Evolutionary conservation across 805 yeast species (phyloP).

Genomic region (Kodamaea kakaduensis): DNA sequence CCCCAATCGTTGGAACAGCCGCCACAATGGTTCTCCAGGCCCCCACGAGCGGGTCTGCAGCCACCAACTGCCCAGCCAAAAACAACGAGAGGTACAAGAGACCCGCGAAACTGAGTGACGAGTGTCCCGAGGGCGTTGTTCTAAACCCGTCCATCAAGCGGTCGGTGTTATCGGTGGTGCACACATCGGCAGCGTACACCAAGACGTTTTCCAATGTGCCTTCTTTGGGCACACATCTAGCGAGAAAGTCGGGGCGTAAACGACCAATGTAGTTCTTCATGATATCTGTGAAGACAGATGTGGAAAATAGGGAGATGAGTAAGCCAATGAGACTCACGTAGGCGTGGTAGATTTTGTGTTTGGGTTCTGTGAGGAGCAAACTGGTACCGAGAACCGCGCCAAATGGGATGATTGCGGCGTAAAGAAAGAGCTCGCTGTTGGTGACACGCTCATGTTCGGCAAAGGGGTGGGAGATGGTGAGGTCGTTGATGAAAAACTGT

Average conservation of each 20-base stretch:
- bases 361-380: constrained; percentile 44
- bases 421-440: constrained; percentile 48
- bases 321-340: constrained; percentile 68
- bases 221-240: constrained; percentile 69
- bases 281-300: constrained; percentile 64
- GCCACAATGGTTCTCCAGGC: constrained; percentile 60
- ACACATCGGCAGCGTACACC: constrained; percentile 61
- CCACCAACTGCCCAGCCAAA: constrained; percentile 61
- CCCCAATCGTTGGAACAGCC: constrained; percentile 58
- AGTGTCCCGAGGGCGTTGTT: constrained; percentile 82
- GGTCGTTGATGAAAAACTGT: constrained; percentile 71
- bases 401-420: constrained; percentile 51
- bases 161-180: constrained; percentile 48
- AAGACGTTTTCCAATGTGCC: constrained; percentile 53
- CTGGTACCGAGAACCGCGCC: constrained; percentile 31
- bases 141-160: constrained; percentile 66
- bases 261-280: constrained; percentile 84
- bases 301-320: constrained; percentile 52
- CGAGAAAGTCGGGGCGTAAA: constrained; percentile 87
- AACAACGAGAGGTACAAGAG: constrained; percentile 60
- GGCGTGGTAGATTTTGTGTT: constrained; percentile 54
- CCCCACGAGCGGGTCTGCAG: constrained; percentile 46
- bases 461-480: constrained; percentile 76
- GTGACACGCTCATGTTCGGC: constrained; percentile 72
- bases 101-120: constrained; percentile 67